Conservation (phyloP, 2,329 filamentous ascomycete species). For the Sarocladiaceae sp. region DNA sequence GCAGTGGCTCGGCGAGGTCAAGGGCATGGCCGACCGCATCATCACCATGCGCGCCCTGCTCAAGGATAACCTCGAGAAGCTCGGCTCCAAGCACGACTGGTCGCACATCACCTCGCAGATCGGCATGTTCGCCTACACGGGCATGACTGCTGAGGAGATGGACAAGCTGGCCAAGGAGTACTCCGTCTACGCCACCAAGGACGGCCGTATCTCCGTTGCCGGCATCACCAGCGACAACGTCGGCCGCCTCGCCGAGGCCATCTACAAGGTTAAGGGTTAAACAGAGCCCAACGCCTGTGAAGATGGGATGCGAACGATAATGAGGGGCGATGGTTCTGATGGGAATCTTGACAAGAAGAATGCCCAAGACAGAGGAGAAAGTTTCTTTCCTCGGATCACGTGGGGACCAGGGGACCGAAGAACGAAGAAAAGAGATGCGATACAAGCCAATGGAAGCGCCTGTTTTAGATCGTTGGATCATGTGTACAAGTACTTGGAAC, state of each 20-base stretch:
- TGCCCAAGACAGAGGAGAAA: no score
- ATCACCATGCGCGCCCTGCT: conserved; percentile 95
- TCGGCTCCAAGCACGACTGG: conserved; percentile 97
- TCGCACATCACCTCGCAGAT: conserved; percentile 98
- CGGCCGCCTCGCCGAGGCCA: conserved; percentile 72
- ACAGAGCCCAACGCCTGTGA: conserved; percentile 2
- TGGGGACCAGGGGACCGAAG: no score
- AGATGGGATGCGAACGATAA: neutral
- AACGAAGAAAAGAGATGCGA: no score
- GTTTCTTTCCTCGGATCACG: no score
- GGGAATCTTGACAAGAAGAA: neutral
- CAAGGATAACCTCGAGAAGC: conserved; percentile 89
- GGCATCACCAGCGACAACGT: conserved; percentile 78
- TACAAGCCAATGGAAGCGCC: conserved; percentile 4
- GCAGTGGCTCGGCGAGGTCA: conserved; percentile 95
- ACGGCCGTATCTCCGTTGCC: conserved; percentile 79
- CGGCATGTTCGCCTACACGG: conserved; percentile 99
- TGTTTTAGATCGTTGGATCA: conserved; percentile 4
- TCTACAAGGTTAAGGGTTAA: conserved; percentile 75
- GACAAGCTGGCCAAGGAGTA: conserved; percentile 85
- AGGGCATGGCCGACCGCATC: conserved; percentile 98
- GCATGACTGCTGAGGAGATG: conserved; percentile 87
- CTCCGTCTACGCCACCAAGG: conserved; percentile 95
- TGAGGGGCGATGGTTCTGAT: neutral
- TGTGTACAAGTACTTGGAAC: conserved; percentile 9